Evolutionary conservation across 257 asterid genomes (phyloP).

Genomic region (Solanum pimpinellifolium): DNA sequence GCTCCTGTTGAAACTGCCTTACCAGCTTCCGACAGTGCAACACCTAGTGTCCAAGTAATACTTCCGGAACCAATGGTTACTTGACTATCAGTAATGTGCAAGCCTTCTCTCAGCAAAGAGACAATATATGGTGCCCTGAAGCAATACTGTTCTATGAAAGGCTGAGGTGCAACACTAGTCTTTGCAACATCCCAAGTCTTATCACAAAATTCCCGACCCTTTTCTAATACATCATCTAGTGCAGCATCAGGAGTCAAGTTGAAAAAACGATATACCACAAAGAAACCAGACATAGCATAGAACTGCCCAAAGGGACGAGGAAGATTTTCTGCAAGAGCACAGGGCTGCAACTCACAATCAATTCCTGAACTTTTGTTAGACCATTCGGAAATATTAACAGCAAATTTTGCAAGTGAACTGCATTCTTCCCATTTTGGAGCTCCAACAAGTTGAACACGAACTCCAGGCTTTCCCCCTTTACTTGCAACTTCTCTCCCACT

Average conservation of each 20-base stretch:
- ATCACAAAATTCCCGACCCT: conserved; percentile 30
- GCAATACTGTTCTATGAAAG: conserved; percentile 94
- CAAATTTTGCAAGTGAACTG: conserved; percentile 57
- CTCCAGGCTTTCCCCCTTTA: conserved; percentile 39
- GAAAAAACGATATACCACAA: conserved; percentile 47
- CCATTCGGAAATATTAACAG: conserved; percentile 86
- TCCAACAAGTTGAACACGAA: conserved; percentile 56
- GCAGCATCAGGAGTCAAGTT: conserved; percentile 26
- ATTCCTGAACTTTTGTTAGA: conserved; percentile 41
- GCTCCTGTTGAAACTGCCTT: conserved; percentile 42
- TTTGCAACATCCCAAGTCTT: conserved; percentile 64
- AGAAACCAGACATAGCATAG: conserved; percentile 92
- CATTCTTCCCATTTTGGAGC: conserved; percentile 90
- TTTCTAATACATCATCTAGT: conserved; percentile 22
- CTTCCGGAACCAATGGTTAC: conserved; percentile 84
- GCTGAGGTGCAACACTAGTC: conserved; percentile 80
- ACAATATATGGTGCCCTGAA: conserved; percentile 62
- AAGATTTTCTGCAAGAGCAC: conserved; percentile 59
- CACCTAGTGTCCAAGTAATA: conserved; percentile 97
- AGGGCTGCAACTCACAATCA: conserved; percentile 78
- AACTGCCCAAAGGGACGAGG: conserved; percentile 85
- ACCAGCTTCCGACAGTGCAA: conserved; percentile 92
- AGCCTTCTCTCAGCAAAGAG: conserved; percentile 76
- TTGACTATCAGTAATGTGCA: conserved; percentile 65
- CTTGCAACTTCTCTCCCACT: conserved; percentile 25